These are phyloP conservation scores for Hypoxylon cercidicola DNA, from an alignment of 495 filamentous ascomycete species.

Conservation along the genomic window DNA sequence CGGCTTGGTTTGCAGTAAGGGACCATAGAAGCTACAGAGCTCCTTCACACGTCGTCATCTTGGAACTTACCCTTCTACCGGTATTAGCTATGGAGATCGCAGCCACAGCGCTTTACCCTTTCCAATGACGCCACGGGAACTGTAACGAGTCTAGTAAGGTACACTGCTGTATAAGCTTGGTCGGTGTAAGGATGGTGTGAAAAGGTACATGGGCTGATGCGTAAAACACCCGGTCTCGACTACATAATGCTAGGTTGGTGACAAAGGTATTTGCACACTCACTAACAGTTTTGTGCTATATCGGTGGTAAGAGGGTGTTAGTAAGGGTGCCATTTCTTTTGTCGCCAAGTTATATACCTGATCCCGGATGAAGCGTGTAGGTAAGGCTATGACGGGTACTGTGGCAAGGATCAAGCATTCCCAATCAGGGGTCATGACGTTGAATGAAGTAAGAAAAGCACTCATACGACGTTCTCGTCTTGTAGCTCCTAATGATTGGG, in stretches of 20 bases:
- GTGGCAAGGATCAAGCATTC: slow-evolving; percentile 18
- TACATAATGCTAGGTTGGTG: no score
- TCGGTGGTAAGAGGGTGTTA: no score
- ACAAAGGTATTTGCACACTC: no score
- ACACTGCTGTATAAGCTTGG: neutral
- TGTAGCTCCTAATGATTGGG: slow-evolving; percentile 27
- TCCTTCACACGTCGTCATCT: slow-evolving; percentile 30
- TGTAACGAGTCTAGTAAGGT: neutral
- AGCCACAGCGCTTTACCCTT: slow-evolving; percentile 15
- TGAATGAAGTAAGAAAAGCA: slow-evolving; percentile 40
- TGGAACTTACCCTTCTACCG: slow-evolving; percentile 8
- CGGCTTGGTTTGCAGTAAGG: neutral
- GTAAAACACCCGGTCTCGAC: neutral
- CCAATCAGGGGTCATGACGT: slow-evolving; percentile 40
- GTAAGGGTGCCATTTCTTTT: no score
- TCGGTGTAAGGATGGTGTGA: neutral
- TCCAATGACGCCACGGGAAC: slow-evolving; percentile 28
- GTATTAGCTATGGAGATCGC: slow-evolving; percentile 14
- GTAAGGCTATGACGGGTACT: slow-evolving; percentile 20
- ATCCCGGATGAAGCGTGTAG: slow-evolving; percentile 8
- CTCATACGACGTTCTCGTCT: slow-evolving; percentile 10
- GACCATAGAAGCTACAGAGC: neutral
- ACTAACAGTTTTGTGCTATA: no score
- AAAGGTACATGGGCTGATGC: neutral
- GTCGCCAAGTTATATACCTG: neutral